Base-by-base conservation (phyloP, 2,329 filamentous ascomycete species). In the Paecilomyces niveus region DNA sequence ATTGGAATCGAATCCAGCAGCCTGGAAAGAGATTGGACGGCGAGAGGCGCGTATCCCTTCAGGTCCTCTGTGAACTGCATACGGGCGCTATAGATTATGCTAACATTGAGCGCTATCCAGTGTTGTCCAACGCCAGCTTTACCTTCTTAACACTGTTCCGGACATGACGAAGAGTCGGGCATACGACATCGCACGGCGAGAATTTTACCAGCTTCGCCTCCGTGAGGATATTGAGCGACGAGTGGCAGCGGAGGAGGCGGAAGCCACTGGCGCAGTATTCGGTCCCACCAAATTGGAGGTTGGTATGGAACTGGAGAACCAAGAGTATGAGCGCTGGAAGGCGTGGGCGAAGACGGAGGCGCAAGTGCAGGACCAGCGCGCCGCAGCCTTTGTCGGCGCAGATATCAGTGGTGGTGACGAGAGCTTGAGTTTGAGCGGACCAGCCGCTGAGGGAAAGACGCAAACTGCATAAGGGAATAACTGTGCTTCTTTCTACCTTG, bases 51-150 rank as follows among this genome's bases (percentile, higher is more conserved):
- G 79, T 69, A 53, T 35, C 3, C 7, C 55, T 5, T 53, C 3
- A n/a, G 5, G 5, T 52, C 35, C 8, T 31, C 39, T 22, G 32
- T 50, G 49, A 18, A 55, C 32, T 51, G n/a, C 21, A n/a, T 33
- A 15, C 31, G 15, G 26, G 24, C 51, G 24, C 11, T 21, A 26
- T 22, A 13, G 9, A 15, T 33, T 7, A 26, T 59, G 51, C 63
- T 68, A 61, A 61, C 33, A 7, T 57, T 22, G 50, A 55, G 26
- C 15, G 26, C 52, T 33, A 32, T 55, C 3, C 69, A 97, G 93
- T 74, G 94, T 97, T 60, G 86, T 97, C 8, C 93, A 97, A 76
- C 87, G 93, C 62, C 93, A 97, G 72, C 72, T 94, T 59, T 96
- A 87, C 84, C 82, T 97, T 61, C 89, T 96, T 79, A 76, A 89